Conservation (phyloP, 192 early-diverging fungal species). For the Bifiguratus adelaidae region DNA sequence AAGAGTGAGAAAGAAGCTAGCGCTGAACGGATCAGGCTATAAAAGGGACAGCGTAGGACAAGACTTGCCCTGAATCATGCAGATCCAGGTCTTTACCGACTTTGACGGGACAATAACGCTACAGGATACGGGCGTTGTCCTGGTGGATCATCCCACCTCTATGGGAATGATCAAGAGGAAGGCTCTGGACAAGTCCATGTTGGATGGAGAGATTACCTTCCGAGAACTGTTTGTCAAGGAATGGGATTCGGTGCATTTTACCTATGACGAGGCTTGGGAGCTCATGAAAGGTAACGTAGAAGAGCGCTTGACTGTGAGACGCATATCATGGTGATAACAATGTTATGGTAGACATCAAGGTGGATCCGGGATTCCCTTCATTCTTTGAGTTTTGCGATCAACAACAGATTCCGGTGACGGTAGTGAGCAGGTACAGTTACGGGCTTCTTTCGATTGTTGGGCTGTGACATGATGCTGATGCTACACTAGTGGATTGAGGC, state of each 20-base stretch:
- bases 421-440: slow-evolving; percentile 40
- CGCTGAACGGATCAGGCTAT: no score
- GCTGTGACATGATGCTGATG: neutral
- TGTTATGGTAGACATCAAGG: slow-evolving; percentile 25
- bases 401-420: slow-evolving; percentile 44
- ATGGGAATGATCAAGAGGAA: slow-evolving; percentile 24
- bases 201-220: slow-evolving; percentile 28
- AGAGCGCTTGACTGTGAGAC: neutral
- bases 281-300: slow-evolving; percentile 11
- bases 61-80: no score
- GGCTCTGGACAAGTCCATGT: slow-evolving; percentile 23
- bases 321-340: neutral
- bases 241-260: slow-evolving; percentile 21
- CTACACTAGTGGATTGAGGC: slow-evolving; percentile 38
- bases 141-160: slow-evolving; percentile 31
- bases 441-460: neutral
- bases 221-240: slow-evolving; percentile 12
- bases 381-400: slow-evolving; percentile 39
- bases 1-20: no score
- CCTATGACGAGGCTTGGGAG: slow-evolving; percentile 27
- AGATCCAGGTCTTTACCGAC: slow-evolving; percentile 40
- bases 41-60: no score
- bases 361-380: slow-evolving; percentile 48
- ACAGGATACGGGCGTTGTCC: slow-evolving; percentile 32
- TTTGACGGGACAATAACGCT: slow-evolving; percentile 43